Percentiles rank a stretch among this genome's conserved stretches.
These are phyloP conservation scores for Corniculantispora saksenae DNA, from an alignment of 2,329 filamentous ascomycete species.

Conservation along the genomic window DNA sequence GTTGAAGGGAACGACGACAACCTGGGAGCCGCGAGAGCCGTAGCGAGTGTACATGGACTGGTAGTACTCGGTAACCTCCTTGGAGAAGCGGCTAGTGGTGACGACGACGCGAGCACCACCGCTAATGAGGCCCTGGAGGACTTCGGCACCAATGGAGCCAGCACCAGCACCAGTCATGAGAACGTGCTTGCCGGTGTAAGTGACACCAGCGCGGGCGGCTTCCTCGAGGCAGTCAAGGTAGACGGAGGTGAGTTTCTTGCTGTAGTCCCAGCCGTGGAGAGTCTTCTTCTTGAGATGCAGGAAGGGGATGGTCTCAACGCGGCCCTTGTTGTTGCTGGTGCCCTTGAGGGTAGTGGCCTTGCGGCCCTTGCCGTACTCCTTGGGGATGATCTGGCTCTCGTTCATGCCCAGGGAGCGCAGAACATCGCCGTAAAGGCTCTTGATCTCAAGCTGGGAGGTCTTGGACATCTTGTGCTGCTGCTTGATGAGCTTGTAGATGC, in stretches of 20 bases:
- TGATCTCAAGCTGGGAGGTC: conserved; percentile 94
- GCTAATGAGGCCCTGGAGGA: conserved; percentile 91
- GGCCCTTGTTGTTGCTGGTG: conserved; percentile 71
- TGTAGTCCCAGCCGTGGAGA: conserved; percentile 96
- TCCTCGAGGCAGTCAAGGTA: conserved; percentile 92
- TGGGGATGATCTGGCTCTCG: conserved; percentile 92
- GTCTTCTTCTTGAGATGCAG: conserved; percentile 93
- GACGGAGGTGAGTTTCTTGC: conserved; percentile 92
- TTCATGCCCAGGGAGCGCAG: conserved; percentile 96
- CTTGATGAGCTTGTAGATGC: conserved; percentile 97
- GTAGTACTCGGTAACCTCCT: conserved; percentile 98
- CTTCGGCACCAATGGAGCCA: conserved; percentile 95
- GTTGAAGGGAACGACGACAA: conserved; percentile 98
- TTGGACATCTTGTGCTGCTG: conserved; percentile 98
- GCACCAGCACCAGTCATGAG: conserved; percentile 98
- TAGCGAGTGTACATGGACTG: conserved; percentile 97
- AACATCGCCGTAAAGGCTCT: conserved; percentile 90
- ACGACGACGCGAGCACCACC: conserved; percentile 96
- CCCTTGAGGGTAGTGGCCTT: conserved; percentile 50
- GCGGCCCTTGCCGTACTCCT: conserved; percentile 72
- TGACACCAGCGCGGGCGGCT: conserved; percentile 83
- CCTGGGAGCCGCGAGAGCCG: conserved; percentile 89
- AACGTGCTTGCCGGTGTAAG: conserved; percentile 91
- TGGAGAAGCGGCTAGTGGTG: conserved; percentile 94
- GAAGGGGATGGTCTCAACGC: conserved; percentile 97